Evolutionary conservation across 441 rosid species (phyloP).

Genomic region (Adansonia madagascariensis): DNA sequence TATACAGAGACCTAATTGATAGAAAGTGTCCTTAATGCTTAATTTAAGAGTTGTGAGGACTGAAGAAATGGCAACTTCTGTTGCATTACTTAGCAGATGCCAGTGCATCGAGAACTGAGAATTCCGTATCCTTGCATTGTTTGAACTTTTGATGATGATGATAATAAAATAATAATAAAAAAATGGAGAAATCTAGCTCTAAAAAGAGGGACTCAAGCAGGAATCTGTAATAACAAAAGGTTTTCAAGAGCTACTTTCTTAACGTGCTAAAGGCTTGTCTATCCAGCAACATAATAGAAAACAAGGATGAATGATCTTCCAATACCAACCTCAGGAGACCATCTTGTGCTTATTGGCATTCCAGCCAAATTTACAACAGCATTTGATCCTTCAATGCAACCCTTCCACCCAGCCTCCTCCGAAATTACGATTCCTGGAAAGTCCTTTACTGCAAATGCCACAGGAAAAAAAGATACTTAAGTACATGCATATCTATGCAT

Average conservation of each 20-base stretch:
- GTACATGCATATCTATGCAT: background rate
- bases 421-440: constrained; percentile 75
- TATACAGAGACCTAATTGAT: background rate
- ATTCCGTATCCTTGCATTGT: background rate
- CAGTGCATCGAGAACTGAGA: background rate
- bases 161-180: too few species aligned
- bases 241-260: too few species aligned
- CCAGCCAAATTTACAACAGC: constrained; percentile 98
- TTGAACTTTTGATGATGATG: too few species aligned
- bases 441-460: constrained; percentile 53
- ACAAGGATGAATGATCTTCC: constrained; percentile 9
- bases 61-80: background rate
- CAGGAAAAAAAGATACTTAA: constrained; percentile 5
- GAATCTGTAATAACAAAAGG: too few species aligned
- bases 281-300: background rate
- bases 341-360: constrained; percentile 79
- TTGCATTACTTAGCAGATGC: constrained; percentile 6
- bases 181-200: too few species aligned
- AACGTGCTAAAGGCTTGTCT: too few species aligned
- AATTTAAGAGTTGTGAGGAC: constrained; percentile 10
- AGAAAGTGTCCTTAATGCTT: background rate
- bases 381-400: constrained; percentile 72
- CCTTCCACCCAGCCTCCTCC: constrained; percentile 75
- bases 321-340: constrained; percentile 86
- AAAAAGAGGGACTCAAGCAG: too few species aligned